Evolutionary conservation across 2,329 filamentous ascomycete genomes (phyloP).

Genomic region (Pestalotiopsis fici): DNA sequence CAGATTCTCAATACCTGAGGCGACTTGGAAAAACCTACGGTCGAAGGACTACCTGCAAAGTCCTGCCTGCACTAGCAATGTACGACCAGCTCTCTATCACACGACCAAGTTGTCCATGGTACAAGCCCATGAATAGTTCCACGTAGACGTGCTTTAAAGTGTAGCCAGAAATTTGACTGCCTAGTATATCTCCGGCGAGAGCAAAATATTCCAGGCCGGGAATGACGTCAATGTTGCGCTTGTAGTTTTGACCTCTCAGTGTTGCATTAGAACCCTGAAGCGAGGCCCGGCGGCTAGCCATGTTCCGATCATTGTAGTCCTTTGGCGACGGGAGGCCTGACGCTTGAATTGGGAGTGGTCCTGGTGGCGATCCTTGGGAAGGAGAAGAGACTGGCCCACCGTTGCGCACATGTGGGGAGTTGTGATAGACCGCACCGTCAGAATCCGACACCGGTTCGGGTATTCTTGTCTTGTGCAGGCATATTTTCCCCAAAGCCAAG

Average conservation of each 20-base stretch:
- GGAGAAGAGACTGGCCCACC: constrained; percentile 51
- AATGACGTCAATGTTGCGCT: constrained; percentile 78
- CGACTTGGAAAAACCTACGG: constrained; percentile 54
- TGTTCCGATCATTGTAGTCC: constrained; percentile 43
- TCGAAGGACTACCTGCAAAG: constrained; percentile 73
- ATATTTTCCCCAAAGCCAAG: constrained; percentile 85
- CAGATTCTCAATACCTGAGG: background rate
- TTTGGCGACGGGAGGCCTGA: constrained; percentile 54
- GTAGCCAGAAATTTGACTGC: constrained; percentile 75
- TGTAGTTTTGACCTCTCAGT: constrained; percentile 28
- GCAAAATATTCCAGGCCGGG: constrained; percentile 91
- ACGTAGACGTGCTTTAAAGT: constrained; percentile 84
- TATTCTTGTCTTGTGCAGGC: constrained; percentile 54
- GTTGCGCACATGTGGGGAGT: constrained; percentile 46
- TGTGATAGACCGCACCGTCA: constrained; percentile 31
- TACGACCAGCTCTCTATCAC: constrained; percentile 80
- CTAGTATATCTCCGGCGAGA: constrained; percentile 82
- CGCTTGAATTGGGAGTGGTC: constrained; percentile 45
- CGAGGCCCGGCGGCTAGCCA: constrained; percentile 52
- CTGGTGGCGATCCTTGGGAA: constrained; percentile 56
- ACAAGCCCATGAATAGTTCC: constrained; percentile 81
- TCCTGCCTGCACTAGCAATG: constrained; percentile 57
- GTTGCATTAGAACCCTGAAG: constrained; percentile 40
- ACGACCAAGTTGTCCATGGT: constrained; percentile 83
- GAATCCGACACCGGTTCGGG: constrained; percentile 60